These are phyloP conservation scores for Chimonanthus praecox DNA, from an alignment of 164 flowering plant genomes.

Conservation along the genomic window DNA sequence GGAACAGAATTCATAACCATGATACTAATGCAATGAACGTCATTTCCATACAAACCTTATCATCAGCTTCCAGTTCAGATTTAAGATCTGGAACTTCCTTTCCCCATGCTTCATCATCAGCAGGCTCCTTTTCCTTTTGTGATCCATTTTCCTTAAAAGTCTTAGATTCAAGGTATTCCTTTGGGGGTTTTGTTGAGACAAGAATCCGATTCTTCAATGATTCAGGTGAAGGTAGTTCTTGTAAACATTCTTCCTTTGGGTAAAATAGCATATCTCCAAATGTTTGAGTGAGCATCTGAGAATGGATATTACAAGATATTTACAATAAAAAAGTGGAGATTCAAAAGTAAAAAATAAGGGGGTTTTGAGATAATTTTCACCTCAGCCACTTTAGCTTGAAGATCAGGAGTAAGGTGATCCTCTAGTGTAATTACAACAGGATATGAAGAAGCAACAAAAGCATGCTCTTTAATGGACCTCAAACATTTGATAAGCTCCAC, in stretches of 20 bases:
- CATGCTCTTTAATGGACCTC: constrained; percentile 61
- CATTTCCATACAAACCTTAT: constrained; percentile 23
- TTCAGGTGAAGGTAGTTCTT: constrained; percentile 76
- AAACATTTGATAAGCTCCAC: constrained; percentile 62
- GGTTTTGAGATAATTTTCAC: constrained; percentile 20
- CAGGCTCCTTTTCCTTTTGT: constrained; percentile 26
- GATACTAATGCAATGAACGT: background rate
- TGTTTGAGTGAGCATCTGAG: constrained; percentile 58
- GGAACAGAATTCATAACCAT: no score
- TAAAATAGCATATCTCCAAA: constrained; percentile 65
- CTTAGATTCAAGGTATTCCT: constrained; percentile 41
- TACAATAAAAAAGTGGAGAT: background rate
- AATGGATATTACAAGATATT: background rate
- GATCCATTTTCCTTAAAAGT: constrained; percentile 15
- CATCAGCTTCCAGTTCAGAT: constrained; percentile 10
- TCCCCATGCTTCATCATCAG: constrained; percentile 39
- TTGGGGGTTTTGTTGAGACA: constrained; percentile 90
- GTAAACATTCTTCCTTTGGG: constrained; percentile 45
- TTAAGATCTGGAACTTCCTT: constrained; percentile 28
- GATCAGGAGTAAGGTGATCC: constrained; percentile 69
- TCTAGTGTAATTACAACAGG: constrained; percentile 69
- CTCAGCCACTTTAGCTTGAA: constrained; percentile 75
- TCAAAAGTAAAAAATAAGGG: background rate
- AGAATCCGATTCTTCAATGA: constrained; percentile 51
- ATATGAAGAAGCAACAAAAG: constrained; percentile 51